Evolutionary conservation across 2,329 filamentous ascomycete genomes (phyloP).

Genomic region (Didymella segeticola): DNA sequence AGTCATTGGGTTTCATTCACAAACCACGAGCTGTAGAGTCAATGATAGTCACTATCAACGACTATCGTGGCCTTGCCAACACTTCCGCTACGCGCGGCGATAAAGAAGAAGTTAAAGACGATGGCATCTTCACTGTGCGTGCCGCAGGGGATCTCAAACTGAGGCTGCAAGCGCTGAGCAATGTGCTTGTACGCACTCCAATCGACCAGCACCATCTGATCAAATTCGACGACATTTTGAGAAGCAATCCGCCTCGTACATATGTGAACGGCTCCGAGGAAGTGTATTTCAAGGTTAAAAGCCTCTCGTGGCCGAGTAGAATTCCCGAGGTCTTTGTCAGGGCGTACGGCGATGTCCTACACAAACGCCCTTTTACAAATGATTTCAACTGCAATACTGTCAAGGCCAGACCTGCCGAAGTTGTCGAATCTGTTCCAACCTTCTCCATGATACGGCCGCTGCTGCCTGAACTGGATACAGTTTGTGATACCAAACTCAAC

Average conservation of each 20-base stretch:
- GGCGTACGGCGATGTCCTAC: conserved; percentile 26
- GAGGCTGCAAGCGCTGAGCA: conserved; percentile 30
- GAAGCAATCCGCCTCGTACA: neutral
- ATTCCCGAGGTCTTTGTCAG: conserved; percentile 28
- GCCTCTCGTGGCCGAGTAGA: conserved; percentile 24
- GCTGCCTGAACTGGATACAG: conserved; percentile 25
- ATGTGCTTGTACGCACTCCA: conserved; percentile 6
- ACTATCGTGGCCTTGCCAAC: neutral
- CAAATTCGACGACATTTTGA: conserved; percentile 2
- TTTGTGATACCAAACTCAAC: conserved; percentile 27
- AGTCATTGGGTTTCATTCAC: neutral
- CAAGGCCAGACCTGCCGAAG: too few relatives aligned
- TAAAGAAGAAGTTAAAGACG: neutral
- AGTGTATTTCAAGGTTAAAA: conserved; percentile 25
- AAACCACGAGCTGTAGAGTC: neutral
- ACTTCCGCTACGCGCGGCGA: neutral
- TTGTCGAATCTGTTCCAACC: conserved; percentile 23
- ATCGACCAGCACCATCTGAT: conserved; percentile 1
- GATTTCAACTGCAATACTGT: conserved; percentile 15
- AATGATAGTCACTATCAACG: conserved; percentile 10
- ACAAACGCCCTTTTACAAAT: conserved; percentile 25
- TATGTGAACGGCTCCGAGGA: conserved; percentile 30
- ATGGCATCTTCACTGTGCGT: conserved; percentile 25
- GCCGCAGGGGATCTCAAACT: conserved; percentile 28
- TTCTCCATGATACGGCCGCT: conserved; percentile 30